These are phyloP conservation scores for Actinidia arguta DNA, from an alignment of 179 eudicot genomes.

Conservation along the genomic window DNA sequence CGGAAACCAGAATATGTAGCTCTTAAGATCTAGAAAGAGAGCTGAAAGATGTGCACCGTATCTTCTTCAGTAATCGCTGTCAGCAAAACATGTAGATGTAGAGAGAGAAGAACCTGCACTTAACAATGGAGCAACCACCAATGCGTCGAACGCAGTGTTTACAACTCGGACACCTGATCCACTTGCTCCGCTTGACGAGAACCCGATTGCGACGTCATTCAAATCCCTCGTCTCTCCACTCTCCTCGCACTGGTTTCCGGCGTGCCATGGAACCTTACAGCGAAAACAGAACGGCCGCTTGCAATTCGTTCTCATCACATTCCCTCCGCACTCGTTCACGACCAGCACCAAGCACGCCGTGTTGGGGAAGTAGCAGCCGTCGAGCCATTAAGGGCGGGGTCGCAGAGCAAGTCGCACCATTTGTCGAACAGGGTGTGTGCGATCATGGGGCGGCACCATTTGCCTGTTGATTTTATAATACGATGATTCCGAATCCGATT, in stretches of 20 bases:
- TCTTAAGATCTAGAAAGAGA: neutral
- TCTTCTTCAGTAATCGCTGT: too few species aligned
- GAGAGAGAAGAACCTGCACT: conserved; percentile 47
- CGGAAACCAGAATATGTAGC: too few species aligned
- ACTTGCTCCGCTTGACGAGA: conserved; percentile 42
- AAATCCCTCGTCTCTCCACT: conserved; percentile 44
- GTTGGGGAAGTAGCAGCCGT: conserved; percentile 46
- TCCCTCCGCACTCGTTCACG: conserved; percentile 51
- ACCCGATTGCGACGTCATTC: conserved; percentile 45
- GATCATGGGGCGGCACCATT: conserved; percentile 15
- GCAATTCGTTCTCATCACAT: conserved; percentile 37
- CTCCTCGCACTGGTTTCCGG: conserved; percentile 55
- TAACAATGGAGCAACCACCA: conserved; percentile 45
- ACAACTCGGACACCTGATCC: conserved; percentile 55
- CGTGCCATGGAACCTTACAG: conserved; percentile 49
- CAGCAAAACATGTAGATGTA: neutral
- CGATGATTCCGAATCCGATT: too few species aligned
- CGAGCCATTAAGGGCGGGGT: conserved; percentile 24
- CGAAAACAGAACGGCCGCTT: conserved; percentile 40
- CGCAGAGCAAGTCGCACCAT: conserved; percentile 58
- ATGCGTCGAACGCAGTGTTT: conserved; percentile 39
- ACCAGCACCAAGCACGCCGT: conserved; percentile 41
- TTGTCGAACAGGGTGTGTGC: conserved; percentile 24
- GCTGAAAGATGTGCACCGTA: neutral
- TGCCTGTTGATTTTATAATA: too few species aligned